Base-by-base conservation (phyloP, 495 filamentous ascomycete species). In the Staphylotrichum longicolle region DNA sequence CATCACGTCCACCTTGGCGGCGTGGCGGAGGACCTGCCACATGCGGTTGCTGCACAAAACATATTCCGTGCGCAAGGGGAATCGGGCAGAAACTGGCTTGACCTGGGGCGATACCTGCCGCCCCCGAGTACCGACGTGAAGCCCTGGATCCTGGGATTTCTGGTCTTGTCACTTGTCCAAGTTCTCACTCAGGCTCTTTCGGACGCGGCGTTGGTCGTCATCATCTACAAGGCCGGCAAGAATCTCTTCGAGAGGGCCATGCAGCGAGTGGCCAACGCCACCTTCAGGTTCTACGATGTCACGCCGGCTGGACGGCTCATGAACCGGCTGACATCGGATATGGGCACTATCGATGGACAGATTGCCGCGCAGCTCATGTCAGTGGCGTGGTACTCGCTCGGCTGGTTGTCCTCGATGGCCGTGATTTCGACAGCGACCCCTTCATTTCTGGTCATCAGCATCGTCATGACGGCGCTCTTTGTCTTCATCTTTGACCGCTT, bases 291-390 rank as follows among this genome's bases (percentile, higher is more conserved):
- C 72, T 92, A 91, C 76, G 91, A 95, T 71, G 83, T 91, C 5
- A 95, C 90, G 3, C 91, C 91, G 0, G 83, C 92, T 20, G 90
- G 91, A 0, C 82, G 90, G 30, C 75, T 96, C 65, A 93, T 93
- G 90, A 96, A 96, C 70, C 83, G 91, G 15, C 74, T 96, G 57
- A 93, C 89, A 0, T 88, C 87, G 3, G 91, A 96, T 68, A 93
- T 94, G 72, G 87, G 87, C 11, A 90, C 88, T 14, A 76, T 93
- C 8, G 91, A 96, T 70, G 90, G 90, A 0, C 85, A 87, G 54
- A 89, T 93, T 66, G 88, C 85, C 58, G 69, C 77, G 27, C 84
- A 88, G 62, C 86, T 93, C 62, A 82, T 87, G 60, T 70, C 75
- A 4, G 84, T 91, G 27, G 84, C 84, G 2, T 88, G 85, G 67